Base-by-base conservation (phyloP, 345 rosid species). In the Schrenkiella parvula region DNA sequence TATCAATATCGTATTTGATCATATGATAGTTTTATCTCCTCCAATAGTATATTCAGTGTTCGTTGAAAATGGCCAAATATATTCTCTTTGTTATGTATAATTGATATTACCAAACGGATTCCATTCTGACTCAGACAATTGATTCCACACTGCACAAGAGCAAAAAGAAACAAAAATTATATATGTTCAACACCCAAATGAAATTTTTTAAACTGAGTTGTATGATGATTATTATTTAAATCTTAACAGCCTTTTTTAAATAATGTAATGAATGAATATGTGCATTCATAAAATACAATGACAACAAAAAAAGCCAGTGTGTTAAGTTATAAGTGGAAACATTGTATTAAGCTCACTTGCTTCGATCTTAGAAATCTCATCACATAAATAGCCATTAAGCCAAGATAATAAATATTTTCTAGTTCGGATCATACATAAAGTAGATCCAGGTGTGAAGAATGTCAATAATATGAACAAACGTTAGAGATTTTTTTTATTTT, bases 381-480 rank as follows among this genome's bases (percentile, higher is more conserved):
- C 41, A 67, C 7, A 18, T 37, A 18, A 8, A 13, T 8, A 41
- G 34, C 6, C 37, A 14, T 14, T 28, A 56, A 52, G 31, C 29
- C 41, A 41, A 17, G 37, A 55, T 1, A 7, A 37, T 19, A 19
- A 8, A 47, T 2, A 47, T n/a, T 4, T 8, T 32, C 2, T 42
- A 13, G 69, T 55, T 44, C 34, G 65, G 37, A 54, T 46, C n/a
- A 38, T 15, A 48, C 7, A 66, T 3, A 21, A 26, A 67, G 61
- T 25, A 29, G 39, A 23, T 23, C 3, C 1, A 52, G 50, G 76
- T 53, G 63, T 47, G 39, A 53, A 48, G 51, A 48, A 48, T 71
- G 68, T 3, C 32, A 43, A 57, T 66, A 37, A 39, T 31, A 34
- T 59, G 46, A 75, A 68, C 68, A 75, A 41, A 67, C 47, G 69